Base-by-base conservation (phyloP, 768 basidiomycete species). In the Kondoa malvinella region DNA sequence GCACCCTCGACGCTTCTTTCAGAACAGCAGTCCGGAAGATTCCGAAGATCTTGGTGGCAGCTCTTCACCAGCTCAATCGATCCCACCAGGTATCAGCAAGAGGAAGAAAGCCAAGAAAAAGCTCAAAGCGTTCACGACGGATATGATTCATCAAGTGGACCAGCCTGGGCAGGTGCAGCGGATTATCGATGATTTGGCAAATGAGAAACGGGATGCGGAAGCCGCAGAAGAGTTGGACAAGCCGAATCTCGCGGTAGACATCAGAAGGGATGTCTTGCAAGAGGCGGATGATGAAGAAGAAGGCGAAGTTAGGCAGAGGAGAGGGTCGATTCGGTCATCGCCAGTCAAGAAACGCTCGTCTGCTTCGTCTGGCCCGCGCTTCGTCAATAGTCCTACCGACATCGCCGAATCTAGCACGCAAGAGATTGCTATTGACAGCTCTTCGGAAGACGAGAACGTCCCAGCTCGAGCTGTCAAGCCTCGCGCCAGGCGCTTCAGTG, bases 11-110 rank as follows among this genome's bases (percentile, higher is more conserved):
- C 1, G 40, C 8, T 25, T 60, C 3, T 32, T 63, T 33, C 3
- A 12, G 16, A n/a, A n/a, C n/a, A n/a, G n/a, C n/a, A n/a, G n/a
- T n/a, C n/a, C 68, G 90, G 3, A 78, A 82, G 61, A 79, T 86
- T n/a, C n/a, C 71, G 25, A 73, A 72, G 34, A 67, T 66, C 2
- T 73, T 73, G 40, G 72, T 71, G 15, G 56, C 50, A 50, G 68
- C n/a, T n/a, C n/a, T n/a, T n/a, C n/a, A n/a, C n/a, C n/a, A n/a
- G n/a, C n/a, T n/a, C n/a, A n/a, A n/a, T n/a, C n/a, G n/a, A n/a
- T n/a, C n/a, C n/a, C n/a, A n/a, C n/a, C n/a, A n/a, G n/a, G n/a
- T n/a, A n/a, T n/a, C n/a, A n/a, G 71, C 40, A 73, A 73, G 60
- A 64, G 66, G 63, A 72, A 71, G 72, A 73, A 70, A 59, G 70